Conservation (phyloP, 2,329 filamentous ascomycete genomes). For the Pseudofabraea citricarpa region DNA sequence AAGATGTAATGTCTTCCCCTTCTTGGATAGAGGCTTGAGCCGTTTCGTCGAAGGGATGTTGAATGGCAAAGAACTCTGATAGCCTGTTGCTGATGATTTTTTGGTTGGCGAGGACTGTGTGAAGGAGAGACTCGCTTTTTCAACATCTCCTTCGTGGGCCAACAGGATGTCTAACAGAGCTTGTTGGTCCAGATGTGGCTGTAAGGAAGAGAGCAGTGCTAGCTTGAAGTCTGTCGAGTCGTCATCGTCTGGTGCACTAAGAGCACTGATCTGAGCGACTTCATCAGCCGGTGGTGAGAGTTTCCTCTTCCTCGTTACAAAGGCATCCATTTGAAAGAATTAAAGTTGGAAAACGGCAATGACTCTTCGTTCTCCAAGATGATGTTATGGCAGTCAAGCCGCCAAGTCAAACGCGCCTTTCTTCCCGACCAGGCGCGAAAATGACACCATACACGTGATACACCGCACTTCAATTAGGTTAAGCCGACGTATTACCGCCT, state of each 20-base stretch:
- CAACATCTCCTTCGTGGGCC: slow-evolving; percentile 71
- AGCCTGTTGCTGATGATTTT: slow-evolving; percentile 32
- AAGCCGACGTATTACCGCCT: not conserved
- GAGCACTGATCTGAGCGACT: slow-evolving; percentile 18
- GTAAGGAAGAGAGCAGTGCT: slow-evolving; percentile 74
- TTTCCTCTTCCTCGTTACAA: slow-evolving; percentile 48
- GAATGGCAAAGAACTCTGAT: slow-evolving; percentile 62
- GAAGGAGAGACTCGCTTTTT: slow-evolving; percentile 51
- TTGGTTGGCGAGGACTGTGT: slow-evolving; percentile 19
- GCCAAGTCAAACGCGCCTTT: not conserved
- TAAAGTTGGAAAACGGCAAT: not conserved
- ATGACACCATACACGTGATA: not conserved
- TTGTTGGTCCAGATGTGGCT: slow-evolving; percentile 59
- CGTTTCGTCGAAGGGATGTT: slow-evolving; percentile 34
- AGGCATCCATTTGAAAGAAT: slow-evolving; percentile 47
- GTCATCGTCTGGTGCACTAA: slow-evolving; percentile 41
- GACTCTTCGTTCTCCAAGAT: not conserved
- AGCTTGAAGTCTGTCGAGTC: slow-evolving; percentile 89
- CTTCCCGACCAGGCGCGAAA: not conserved
- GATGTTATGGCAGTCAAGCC: not conserved
- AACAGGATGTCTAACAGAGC: slow-evolving; percentile 74
- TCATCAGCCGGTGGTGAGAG: slow-evolving; percentile 17
- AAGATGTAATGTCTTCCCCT: slow-evolving; percentile 77
- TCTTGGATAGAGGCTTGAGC: slow-evolving; percentile 57
- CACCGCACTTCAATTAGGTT: not conserved